Conservation (phyloP, 179 eudicot species). For the Gypsophila paniculata region DNA sequence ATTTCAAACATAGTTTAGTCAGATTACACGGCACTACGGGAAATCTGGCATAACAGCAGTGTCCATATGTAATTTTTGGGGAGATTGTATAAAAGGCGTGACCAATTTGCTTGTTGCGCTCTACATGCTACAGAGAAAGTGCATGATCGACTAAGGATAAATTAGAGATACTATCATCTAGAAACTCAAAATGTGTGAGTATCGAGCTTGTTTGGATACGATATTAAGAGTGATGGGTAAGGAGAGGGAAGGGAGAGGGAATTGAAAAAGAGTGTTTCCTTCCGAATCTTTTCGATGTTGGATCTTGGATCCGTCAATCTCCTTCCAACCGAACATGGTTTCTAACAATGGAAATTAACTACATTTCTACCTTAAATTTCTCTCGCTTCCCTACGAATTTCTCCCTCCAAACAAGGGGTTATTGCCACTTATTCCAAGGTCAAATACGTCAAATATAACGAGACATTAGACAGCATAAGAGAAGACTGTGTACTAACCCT, state of each 20-base stretch:
- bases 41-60: background rate
- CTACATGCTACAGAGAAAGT: background rate
- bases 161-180: background rate
- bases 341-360: no score
- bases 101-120: background rate
- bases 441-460: background rate
- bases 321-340: no score
- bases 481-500: conserved; percentile 41
- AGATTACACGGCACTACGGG: background rate
- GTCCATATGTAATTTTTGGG: background rate
- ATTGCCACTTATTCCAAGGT: background rate
- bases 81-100: background rate
- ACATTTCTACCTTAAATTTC: no score
- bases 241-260: no score
- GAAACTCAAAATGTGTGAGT: background rate
- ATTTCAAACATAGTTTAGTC: background rate
- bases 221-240: no score
- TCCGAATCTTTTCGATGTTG: no score
- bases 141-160: background rate
- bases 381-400: no score
- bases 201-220: no score
- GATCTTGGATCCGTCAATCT: no score
- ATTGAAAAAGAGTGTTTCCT: no score
- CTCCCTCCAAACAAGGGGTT: no score
- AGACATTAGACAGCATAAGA: background rate